Conservation (phyloP, 495 filamentous ascomycete genomes). For the Saxophila tyrrhenica region DNA sequence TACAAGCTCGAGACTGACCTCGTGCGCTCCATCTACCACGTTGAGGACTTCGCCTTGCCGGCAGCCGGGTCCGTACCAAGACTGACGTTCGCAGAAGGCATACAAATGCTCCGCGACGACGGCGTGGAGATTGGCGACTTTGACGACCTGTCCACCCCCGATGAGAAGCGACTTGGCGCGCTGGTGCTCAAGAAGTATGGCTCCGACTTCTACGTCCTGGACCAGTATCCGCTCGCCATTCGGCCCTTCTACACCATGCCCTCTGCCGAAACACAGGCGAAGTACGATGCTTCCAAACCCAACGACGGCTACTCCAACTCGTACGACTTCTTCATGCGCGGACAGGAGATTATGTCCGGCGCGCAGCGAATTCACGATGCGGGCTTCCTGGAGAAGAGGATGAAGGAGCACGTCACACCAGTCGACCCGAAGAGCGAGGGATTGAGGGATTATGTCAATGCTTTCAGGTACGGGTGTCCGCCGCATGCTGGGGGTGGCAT, state of each 20-base stretch:
- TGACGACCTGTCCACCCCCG: constrained; percentile 70
- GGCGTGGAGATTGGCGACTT: constrained; percentile 58
- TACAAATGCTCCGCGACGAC: constrained; percentile 67
- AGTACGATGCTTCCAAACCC: constrained; percentile 49
- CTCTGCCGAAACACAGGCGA: constrained; percentile 47
- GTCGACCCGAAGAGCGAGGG: constrained; percentile 62
- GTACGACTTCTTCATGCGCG: constrained; percentile 91
- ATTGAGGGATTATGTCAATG: constrained; percentile 72
- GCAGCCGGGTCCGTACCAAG: constrained; percentile 65
- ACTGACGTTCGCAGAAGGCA: constrained; percentile 75
- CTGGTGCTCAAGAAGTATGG: constrained; percentile 72
- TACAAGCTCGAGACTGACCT: constrained; percentile 35
- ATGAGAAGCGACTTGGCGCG: constrained; percentile 84
- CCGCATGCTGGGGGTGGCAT: constrained; percentile 81
- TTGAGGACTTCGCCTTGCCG: constrained; percentile 38
- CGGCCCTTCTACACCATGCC: constrained; percentile 88
- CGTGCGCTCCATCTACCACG: constrained; percentile 31
- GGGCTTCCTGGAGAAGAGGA: constrained; percentile 53
- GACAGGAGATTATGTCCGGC: constrained; percentile 79
- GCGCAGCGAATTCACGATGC: constrained; percentile 77
- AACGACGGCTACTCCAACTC: constrained; percentile 68
- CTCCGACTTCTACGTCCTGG: constrained; percentile 85
- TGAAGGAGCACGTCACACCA: constrained; percentile 52
- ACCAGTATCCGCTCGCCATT: constrained; percentile 78
- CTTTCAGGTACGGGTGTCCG: constrained; percentile 66